A percentile compares a stretch with the other conserved stretches of the same genome.
phyloP scores from a whole-genome alignment of 176 grass and related monocot species.

The Oryza brachyantha region DNA sequence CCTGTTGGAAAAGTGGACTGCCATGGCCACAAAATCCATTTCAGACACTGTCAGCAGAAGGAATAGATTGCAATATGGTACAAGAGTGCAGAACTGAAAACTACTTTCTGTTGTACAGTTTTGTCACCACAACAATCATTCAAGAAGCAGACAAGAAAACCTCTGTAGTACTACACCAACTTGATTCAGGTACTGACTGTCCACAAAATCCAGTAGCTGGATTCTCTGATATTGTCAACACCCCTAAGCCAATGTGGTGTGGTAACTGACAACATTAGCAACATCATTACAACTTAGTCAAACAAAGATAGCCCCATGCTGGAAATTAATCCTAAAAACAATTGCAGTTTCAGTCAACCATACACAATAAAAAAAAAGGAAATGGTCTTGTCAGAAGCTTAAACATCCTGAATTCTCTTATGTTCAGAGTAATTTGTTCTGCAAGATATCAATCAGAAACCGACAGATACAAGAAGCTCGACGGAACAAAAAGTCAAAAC shows the following conservation, averaged over 20 bases:
- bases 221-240: conserved; percentile 1
- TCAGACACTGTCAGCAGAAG: conserved; percentile 28
- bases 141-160: conserved; percentile 12
- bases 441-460: conserved; percentile 1
- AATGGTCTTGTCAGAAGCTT: not conserved
- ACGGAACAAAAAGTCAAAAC: not conserved
- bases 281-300: conserved; percentile 10
- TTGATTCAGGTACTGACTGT: not conserved
- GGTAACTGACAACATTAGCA: not conserved
- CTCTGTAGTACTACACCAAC: not conserved
- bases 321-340: not conserved
- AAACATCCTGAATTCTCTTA: not conserved
- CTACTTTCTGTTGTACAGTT: conserved; percentile 11
- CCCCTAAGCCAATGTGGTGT: not conserved
- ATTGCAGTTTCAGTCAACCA: not conserved
- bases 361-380: not conserved
- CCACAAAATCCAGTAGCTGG: not conserved
- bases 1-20: not conserved
- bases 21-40: conserved; percentile 8
- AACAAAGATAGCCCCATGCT: not conserved
- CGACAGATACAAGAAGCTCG: not conserved
- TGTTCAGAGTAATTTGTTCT: conserved; percentile 6
- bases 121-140: conserved; percentile 24
- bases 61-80: conserved; percentile 1
- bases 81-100: conserved; percentile 7